Conservation (phyloP, 345 rosid species). For the Rhodomyrtus tomentosa region DNA sequence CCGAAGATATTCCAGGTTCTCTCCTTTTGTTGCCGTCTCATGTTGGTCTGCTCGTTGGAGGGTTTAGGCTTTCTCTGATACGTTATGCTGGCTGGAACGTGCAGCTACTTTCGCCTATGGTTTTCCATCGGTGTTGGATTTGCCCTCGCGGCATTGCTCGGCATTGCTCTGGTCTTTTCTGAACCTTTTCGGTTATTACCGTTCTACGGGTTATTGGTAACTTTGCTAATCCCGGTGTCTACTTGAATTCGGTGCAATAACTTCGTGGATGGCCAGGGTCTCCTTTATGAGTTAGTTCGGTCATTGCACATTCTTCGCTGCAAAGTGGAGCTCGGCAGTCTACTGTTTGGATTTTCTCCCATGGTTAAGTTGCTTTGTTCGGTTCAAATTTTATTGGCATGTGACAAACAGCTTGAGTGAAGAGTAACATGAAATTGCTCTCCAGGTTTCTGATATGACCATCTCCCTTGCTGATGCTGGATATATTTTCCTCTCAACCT, state of each 20-base stretch:
- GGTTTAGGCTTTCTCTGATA: not conserved
- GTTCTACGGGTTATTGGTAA: not conserved
- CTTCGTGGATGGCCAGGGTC: not conserved
- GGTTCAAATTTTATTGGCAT: not conserved
- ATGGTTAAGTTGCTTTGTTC: constrained; percentile 9
- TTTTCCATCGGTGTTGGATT: constrained; percentile 82
- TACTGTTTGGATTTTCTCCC: constrained; percentile 28
- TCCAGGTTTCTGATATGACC: constrained; percentile 24
- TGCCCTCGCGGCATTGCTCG: constrained; percentile 40
- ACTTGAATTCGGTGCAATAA: not conserved
- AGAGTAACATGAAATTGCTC: not conserved
- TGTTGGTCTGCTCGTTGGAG: not conserved
- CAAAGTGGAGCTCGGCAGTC: not conserved
- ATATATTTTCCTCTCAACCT: constrained; percentile 40
- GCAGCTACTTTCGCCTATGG: constrained; percentile 31
- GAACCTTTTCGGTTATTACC: constrained; percentile 1
- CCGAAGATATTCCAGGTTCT: constrained; percentile 29
- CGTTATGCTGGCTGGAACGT: not conserved
- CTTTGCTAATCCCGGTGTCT: not conserved
- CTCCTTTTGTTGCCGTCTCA: not conserved
- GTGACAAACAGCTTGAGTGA: not conserved
- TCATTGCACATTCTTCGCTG: not conserved
- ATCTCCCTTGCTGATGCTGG: constrained; percentile 41
- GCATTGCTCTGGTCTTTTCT: constrained; percentile 24
- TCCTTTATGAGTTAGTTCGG: constrained; percentile 1